Evolutionary conservation across 1,284 basidiomycete species (phyloP), one percentile per base, ranked within the genome.

Genomic region (Peniophora sp.): DNA sequence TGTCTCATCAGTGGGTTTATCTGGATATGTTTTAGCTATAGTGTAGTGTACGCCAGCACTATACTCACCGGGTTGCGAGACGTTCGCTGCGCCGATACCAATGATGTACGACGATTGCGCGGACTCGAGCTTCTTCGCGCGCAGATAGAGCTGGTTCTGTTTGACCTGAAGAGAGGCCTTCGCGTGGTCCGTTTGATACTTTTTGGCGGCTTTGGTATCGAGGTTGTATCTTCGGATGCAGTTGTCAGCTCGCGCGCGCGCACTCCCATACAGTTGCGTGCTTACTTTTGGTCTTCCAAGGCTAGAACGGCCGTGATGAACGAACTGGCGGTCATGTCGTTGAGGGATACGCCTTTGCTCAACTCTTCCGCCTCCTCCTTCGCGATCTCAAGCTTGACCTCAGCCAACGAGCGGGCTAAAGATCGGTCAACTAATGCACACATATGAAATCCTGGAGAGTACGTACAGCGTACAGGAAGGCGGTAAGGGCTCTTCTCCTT

Each of bases 211-310:
- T 5, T 6, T 5, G 6, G 12, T 5, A 32, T 32, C 27, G 27
- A 32, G 27, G 12, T 32, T 32, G 27, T 32, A 32, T 12, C 27
- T 32, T 6, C 27, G 12, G 27, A 32, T 32, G 5, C 27, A 32
- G 12, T 32, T 32, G 27, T 32, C 12, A 32, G 27, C 6, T 32
- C 27, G 6, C 5, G 27, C 27, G 27, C 5, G 12, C 12, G 12
- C 27, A n/a, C n/a, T n/a, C 27, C 5, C 27, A 22, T 8, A n/a
- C 5, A 22, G n/a, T n/a, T 5, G 8, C 9, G 2, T 9, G 48
- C 52, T 2, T 51, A 60, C 61, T 58, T 56, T 24, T 58, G 52
- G 3, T 52, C 55, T 45, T 62, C 59, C 1, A 62, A 47, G 9
- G 61, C 60, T 1, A 62, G 22, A 5, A 59, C 59, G 2, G 53